Base-by-base conservation (phyloP, 2,329 filamentous ascomycete species). In the Emydomyces testavorans region DNA sequence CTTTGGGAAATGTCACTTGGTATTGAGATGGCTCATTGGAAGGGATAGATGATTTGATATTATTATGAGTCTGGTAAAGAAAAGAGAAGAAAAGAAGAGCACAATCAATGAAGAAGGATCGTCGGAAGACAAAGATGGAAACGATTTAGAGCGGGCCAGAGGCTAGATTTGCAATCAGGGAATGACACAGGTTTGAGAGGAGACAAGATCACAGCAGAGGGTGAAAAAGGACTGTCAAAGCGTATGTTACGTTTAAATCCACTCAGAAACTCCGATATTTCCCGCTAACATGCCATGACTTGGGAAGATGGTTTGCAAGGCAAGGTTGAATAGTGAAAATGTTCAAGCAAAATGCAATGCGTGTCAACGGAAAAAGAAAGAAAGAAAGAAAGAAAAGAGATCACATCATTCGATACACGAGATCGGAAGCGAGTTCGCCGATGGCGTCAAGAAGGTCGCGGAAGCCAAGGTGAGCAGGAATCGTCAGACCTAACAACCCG, bases 391-490 rank as follows among this genome's bases (percentile, higher is more conserved):
- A 28, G 11, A 42, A 48, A 31, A 24, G n/a, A 15, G 15, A 46
- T 60, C 52, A 62, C 63, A 66, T 66, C 63, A 67, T 62, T 21
- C 64, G 62, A 51, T 65, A 68, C 23, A 68, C 62, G 53, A 68
- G 56, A 56, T 67, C 65, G 28, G 64, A 66, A 18, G 64, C 65
- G 56, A 68, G 54, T 52, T 68, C 65, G 1, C 64, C 61, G 28
- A 61, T 62, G 36, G 55, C 54, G 47, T 68, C 65, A 43, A 68
- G 41, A 42, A 68, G 53, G 4, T 60, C 58, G 16, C 63, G 59
- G 50, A 68, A 58, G 23, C 62, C 64, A 32, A 53, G 59, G n/a
- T 56, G 54, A 3, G 54, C n/a, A 42, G 50, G 28, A 32, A 41
- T 35, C 6, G 31, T 43, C 20, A 44, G 29, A 3, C 40, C 28